Percentiles rank a stretch among this genome's conserved stretches.
phyloP scores from a whole-genome alignment of 306 rosid genomes.

The Gastrolobium bilobum region DNA sequence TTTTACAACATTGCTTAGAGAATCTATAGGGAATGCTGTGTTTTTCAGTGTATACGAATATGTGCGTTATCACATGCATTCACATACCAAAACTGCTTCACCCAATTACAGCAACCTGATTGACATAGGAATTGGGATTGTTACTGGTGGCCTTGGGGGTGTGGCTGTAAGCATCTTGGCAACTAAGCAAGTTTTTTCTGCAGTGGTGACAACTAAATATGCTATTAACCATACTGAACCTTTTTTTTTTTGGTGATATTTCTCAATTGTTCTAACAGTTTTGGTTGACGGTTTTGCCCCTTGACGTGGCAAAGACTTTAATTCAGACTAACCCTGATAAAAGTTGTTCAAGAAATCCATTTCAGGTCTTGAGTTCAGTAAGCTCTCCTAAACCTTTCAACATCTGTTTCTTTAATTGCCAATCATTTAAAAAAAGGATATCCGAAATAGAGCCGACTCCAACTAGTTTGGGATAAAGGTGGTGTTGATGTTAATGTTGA shows the following conservation, averaged over 20 bases:
- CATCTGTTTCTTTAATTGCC: constrained; percentile 12
- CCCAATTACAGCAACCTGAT: constrained; percentile 63
- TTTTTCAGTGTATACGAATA: constrained; percentile 82
- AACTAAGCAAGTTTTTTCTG: constrained; percentile 41
- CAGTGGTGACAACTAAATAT: constrained; percentile 17
- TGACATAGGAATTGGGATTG: constrained; percentile 85
- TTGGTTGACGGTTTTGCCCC: constrained; percentile 92
- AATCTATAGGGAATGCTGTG: constrained; percentile 73
- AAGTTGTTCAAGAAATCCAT: constrained; percentile 74
- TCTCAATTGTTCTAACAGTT: constrained; percentile 61
- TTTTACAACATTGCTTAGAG: constrained; percentile 78
- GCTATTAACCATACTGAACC: constrained; percentile 8
- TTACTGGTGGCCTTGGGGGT: constrained; percentile 84
- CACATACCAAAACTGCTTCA: constrained; percentile 62
- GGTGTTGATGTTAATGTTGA: no score
- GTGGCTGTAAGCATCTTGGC: constrained; percentile 72
- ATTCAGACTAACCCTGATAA: constrained; percentile 82
- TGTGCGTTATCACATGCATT: constrained; percentile 81
- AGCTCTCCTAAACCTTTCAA: constrained; percentile 46
- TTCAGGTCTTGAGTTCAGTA: constrained; percentile 74
- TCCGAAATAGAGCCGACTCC: neutral
- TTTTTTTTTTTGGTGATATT: constrained; percentile 18
- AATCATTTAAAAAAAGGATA: neutral
- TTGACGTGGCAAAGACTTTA: constrained; percentile 94
- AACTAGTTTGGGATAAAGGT: no score